These are phyloP conservation scores for Yarrowia phangngaensis DNA, from an alignment of 805 yeast species.

Conservation along the genomic window DNA sequence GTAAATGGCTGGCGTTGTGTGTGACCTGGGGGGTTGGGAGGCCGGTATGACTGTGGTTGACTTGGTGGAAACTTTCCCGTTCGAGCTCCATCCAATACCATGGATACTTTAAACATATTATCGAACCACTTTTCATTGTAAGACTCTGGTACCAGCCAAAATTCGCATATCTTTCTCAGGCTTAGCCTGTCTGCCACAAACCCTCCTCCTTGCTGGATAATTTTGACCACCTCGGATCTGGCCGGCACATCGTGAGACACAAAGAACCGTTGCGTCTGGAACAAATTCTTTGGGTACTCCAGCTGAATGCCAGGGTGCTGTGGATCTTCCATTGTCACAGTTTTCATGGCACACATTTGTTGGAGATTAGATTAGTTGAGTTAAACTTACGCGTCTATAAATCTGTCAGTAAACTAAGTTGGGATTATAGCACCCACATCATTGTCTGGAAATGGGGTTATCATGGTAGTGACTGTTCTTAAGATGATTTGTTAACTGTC, in stretches of 20 bases:
- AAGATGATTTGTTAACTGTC: too few species aligned
- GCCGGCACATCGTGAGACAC: not conserved
- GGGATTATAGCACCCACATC: too few species aligned
- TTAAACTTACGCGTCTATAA: too few species aligned
- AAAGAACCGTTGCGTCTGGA: not conserved
- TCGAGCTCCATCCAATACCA: not conserved
- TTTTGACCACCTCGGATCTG: not conserved
- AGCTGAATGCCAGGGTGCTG: not conserved
- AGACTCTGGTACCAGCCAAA: slow-evolving; percentile 5
- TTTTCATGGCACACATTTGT: too few species aligned
- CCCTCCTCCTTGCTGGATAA: slow-evolving; percentile 1
- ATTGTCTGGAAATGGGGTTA: too few species aligned
- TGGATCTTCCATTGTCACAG: not conserved
- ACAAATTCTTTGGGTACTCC: not conserved
- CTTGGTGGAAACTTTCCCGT: slow-evolving; percentile 2
- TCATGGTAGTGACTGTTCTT: too few species aligned
- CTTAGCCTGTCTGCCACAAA: not conserved
- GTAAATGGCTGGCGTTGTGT: too few species aligned
- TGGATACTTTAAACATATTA: not conserved
- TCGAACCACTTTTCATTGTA: not conserved
- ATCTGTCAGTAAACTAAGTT: too few species aligned
- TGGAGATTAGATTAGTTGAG: too few species aligned
- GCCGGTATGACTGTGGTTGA: too few species aligned
- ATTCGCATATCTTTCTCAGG: not conserved
- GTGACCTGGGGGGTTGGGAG: too few species aligned